phyloP scores from a whole-genome alignment of 495 filamentous ascomycete genomes.

The Trichoderma asperelloides region DNA sequence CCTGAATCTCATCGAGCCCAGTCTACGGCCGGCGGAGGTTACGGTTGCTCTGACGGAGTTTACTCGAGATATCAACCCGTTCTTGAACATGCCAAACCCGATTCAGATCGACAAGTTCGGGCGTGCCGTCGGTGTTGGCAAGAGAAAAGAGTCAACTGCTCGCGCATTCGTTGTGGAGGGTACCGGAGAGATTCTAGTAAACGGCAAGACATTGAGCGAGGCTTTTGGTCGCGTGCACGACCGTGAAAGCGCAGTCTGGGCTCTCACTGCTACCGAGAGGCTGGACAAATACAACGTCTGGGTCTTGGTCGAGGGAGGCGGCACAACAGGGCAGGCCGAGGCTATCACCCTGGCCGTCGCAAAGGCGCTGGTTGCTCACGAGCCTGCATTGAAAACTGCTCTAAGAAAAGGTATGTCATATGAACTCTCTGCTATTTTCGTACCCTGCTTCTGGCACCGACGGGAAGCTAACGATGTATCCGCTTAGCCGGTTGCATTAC shows the following conservation, averaged over 20 bases:
- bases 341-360: constrained; percentile 87
- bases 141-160: constrained; percentile 77
- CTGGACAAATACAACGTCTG: constrained; percentile 97
- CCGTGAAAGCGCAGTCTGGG: constrained; percentile 88
- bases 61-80: constrained; percentile 66
- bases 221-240: constrained; percentile 85
- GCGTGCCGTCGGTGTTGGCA: constrained; percentile 65
- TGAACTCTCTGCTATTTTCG: constrained; percentile 16
- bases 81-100: constrained; percentile 47
- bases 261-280: constrained; percentile 70
- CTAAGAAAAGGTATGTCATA: constrained; percentile 66
- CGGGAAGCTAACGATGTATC: constrained; percentile 8
- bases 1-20: constrained; percentile 78
- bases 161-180: constrained; percentile 85
- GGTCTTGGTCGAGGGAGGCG: constrained; percentile 73
- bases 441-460: neutral
- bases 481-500: constrained; percentile 77
- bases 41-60: constrained; percentile 53
- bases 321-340: constrained; percentile 91
- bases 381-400: constrained; percentile 79
- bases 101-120: constrained; percentile 61
- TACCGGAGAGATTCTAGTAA: constrained; percentile 78
- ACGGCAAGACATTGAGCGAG: constrained; percentile 70
- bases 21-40: constrained; percentile 63
- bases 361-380: constrained; percentile 79